A percentile compares a stretch with the other conserved stretches of the same genome.
Evolutionary conservation across 306 rosid species (phyloP).

Genomic region (Coriaria nepalensis): DNA sequence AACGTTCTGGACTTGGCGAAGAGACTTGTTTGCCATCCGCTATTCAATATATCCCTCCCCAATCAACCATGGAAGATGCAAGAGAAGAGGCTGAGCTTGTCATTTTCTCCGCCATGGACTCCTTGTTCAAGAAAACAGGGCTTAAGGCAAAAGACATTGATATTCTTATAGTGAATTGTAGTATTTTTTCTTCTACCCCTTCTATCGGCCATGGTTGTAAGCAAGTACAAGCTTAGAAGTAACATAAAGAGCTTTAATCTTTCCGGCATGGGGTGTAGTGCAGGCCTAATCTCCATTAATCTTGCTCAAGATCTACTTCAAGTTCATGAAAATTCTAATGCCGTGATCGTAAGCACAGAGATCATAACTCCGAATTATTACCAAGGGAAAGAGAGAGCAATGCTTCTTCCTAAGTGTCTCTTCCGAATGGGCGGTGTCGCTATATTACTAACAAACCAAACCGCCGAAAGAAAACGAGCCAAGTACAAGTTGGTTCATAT

Average conservation of each 20-base stretch:
- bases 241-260: slow-evolving; percentile 70
- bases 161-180: slow-evolving; percentile 63
- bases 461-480: slow-evolving; percentile 34
- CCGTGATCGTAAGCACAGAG: slow-evolving; percentile 65
- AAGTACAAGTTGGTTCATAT: slow-evolving; percentile 64
- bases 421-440: slow-evolving; percentile 95
- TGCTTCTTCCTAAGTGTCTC: slow-evolving; percentile 76
- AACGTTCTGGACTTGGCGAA: slow-evolving; percentile 74
- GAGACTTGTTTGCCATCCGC: slow-evolving; percentile 67
- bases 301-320: slow-evolving; percentile 78
- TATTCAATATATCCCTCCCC: slow-evolving; percentile 84
- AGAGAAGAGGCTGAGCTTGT: slow-evolving; percentile 71
- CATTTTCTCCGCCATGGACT: slow-evolving; percentile 64
- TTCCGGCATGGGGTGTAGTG: slow-evolving; percentile 92
- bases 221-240: slow-evolving; percentile 69
- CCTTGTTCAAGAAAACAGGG: slow-evolving; percentile 42
- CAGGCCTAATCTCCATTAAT: slow-evolving; percentile 59
- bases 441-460: slow-evolving; percentile 41
- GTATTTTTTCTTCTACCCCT: slow-evolving; percentile 72
- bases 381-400: slow-evolving; percentile 78
- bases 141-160: slow-evolving; percentile 60
- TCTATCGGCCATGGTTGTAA: slow-evolving; percentile 70
- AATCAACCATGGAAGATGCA: slow-evolving; percentile 68
- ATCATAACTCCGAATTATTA: slow-evolving; percentile 76
- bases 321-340: slow-evolving; percentile 64